Evolutionary conservation across 768 basidiomycete species (phyloP), one percentile per base, ranked within the genome.

Genomic region (Clitopilus hobsonii): DNA sequence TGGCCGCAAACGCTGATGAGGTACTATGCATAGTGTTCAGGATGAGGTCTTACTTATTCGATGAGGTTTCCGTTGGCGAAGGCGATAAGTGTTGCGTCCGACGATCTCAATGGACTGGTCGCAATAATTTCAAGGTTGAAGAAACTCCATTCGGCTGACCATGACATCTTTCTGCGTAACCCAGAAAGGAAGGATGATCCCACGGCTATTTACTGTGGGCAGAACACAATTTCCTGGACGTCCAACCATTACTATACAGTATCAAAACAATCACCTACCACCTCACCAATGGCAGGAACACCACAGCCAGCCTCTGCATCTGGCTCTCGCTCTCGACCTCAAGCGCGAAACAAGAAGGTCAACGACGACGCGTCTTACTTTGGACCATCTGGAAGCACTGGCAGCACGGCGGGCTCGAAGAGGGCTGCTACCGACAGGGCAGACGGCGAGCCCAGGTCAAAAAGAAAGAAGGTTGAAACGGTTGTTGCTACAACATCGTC

Each of bases 321-420:
- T 2, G 76, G 74, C 54, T 83, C 84, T 18, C 78, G 85, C 52
- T 83, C 84, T 7, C 81, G 85, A 24, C 78, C 78, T n/a, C 83
- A 84, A 63, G 76, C 81, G 22, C 77, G 84, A 52, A 45, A 45
- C 14, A 83, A 79, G 65, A 86, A 83, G 59, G 73, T 72, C 32
- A 84, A 82, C 64, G 85, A 87, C 56, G 85, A 90, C 65, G 84
- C 86, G 14, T 77, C 86, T 20, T 89, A 90, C 67, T 80, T 84
- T 58, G 85, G 84, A 14, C 81, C 83, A 11, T 72, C 78, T 50
- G 68, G 74, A 7, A 68, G 72, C 6, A 60, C 71, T n/a, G 63
- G 69, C 28, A 70, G 72, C 13, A 67, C 67, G 2, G 64, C 74
- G 14, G 81, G 82, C 30, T 67, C 77, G 16, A 91, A 91, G 65